Base-by-base conservation (phyloP, 2,329 filamentous ascomycete genomes). In the Clarireedia paspali region DNA sequence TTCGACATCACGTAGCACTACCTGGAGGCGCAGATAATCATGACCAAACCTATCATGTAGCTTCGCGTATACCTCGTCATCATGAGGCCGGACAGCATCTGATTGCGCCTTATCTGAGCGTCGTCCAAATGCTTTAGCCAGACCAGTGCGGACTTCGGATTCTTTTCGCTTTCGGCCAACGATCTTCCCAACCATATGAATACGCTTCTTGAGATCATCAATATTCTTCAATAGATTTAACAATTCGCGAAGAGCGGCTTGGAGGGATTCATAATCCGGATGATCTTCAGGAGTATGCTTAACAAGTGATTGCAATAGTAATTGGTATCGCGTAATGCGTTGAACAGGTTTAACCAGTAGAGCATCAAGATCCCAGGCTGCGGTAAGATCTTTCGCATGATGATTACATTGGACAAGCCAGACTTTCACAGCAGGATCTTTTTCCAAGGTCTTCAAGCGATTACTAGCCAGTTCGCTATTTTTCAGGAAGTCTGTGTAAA, bases 331-430 rank as follows among this genome's bases (percentile, higher is more conserved):
- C 36, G 92, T 85, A 60, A 97, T 86, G 48, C 94, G 84, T 72
- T 99, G 94, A 70, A 95, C 91, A 1, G 94, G 94, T 71, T 99
- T 99, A 68, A 99, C 92, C 20, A 99, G 80, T n/a, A 99, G 77
- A 0, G 94, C 95, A 70, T 96, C 91, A 59, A 99, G 73, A 70
- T 95, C 89, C 94, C 94, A 99, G 0, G 94, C 92, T 26, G 85
- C 84, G 0, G 94, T 99, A 60, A 99, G 79, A 68, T 96, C 94
- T 64, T 90, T 88, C 12, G 92, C 91, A 66, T 92, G 91, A 64
- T 90, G 85, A 66, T 94, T 91, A 72, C 94, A 99, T 71, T 96
- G 92, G 57, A 87, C 87, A 49, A 97, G 77, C 94, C 94, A 99
- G 50, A 95, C 87, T 77, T 74, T 85, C 69, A 77, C 87, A 62